Percentiles rank a stretch among this genome's conserved stretches.
These are phyloP conservation scores for Verticillium tricorpus DNA, from an alignment of 2,329 filamentous ascomycete species.

Conservation along the genomic window DNA sequence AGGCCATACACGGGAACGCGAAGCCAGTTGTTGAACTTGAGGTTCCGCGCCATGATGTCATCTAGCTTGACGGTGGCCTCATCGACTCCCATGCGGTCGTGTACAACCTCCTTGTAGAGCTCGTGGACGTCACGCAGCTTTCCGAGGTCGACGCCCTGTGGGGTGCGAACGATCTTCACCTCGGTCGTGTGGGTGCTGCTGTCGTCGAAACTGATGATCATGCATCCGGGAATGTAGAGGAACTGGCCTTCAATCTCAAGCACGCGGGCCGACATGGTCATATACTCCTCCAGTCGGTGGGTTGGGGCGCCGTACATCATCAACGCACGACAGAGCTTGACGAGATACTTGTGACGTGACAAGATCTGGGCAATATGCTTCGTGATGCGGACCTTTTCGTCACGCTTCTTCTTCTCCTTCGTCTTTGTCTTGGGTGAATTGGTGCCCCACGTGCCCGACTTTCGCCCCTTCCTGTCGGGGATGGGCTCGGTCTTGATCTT, in stretches of 20 bases:
- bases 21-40: conserved; percentile 46
- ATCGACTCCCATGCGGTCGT: conserved; percentile 68
- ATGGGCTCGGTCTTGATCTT: conserved; percentile 35
- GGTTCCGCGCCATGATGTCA: conserved; percentile 40
- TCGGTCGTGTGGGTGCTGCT: conserved; percentile 69
- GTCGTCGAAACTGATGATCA: conserved; percentile 91
- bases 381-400: conserved; percentile 40
- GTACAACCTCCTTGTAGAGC: conserved; percentile 78
- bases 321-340: conserved; percentile 77
- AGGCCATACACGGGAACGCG: conserved; percentile 68
- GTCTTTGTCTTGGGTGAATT: background rate
- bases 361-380: conserved; percentile 65
- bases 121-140: conserved; percentile 70
- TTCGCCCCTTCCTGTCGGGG: conserved; percentile 27
- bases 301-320: conserved; percentile 92
- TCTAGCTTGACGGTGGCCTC: conserved; percentile 62
- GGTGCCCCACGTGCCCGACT: conserved; percentile 10
- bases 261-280: conserved; percentile 84
- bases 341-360: conserved; percentile 74
- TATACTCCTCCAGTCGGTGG: conserved; percentile 86
- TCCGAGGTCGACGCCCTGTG: conserved; percentile 68
- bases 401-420: conserved; percentile 21
- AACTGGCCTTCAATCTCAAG: conserved; percentile 88
- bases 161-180: conserved; percentile 66
- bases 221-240: conserved; percentile 84